Evolutionary conservation across 306 rosid genomes (phyloP).

Genomic region (Begonia fuchsioides): DNA sequence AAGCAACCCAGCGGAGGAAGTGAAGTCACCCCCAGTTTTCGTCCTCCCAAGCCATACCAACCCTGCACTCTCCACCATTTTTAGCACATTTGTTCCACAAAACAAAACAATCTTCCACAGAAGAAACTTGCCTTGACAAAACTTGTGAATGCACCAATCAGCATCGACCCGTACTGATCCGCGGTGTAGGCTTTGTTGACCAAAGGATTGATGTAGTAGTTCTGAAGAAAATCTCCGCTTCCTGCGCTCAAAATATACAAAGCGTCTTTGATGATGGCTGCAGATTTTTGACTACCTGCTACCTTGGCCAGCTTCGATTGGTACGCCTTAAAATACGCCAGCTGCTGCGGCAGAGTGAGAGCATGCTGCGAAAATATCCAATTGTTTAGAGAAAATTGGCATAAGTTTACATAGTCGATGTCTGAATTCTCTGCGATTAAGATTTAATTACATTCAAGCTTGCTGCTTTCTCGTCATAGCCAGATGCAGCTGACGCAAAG

Average conservation of each 20-base stretch:
- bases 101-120: neutral
- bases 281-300: no score
- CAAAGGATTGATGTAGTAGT: constrained; percentile 78
- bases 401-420: neutral
- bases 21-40: no score
- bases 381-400: neutral
- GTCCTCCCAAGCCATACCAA: constrained; percentile 70
- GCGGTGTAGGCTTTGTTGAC: no score
- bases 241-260: constrained; percentile 73
- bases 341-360: no score
- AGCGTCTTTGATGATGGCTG: no score
- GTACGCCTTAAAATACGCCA: no score
- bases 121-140: constrained; percentile 46
- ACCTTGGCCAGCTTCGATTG: no score
- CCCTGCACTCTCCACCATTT: constrained; percentile 18
- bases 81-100: neutral
- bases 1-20: no score
- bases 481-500: no score
- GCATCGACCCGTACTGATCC: constrained; percentile 38
- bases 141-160: constrained; percentile 38
- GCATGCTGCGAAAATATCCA: constrained; percentile 45
- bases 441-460: no score
- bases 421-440: neutral
- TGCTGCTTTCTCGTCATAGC: no score
- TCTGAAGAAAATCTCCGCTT: constrained; percentile 70